Evolutionary conservation across 495 filamentous ascomycete species (phyloP).

Genomic region (Zalerion maritima): DNA sequence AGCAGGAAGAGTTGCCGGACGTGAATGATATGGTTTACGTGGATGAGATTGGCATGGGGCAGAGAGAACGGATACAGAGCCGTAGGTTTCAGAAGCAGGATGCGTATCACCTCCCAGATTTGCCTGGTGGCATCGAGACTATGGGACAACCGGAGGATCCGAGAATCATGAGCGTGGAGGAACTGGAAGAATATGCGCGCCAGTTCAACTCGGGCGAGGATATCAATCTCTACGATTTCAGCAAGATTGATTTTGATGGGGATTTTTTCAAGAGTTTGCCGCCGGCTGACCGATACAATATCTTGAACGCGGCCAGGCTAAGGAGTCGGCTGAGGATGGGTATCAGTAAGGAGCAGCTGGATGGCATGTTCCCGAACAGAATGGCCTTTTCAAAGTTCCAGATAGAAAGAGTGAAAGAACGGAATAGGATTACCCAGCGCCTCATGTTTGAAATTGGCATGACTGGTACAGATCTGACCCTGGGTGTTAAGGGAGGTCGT

Average conservation of each 20-base stretch:
- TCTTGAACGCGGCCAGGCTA: slow-evolving; percentile 81
- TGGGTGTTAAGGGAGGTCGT: slow-evolving; percentile 44
- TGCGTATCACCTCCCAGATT: slow-evolving; percentile 80
- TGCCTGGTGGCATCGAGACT: slow-evolving; percentile 56
- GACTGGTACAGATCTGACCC: slow-evolving; percentile 54
- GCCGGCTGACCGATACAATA: slow-evolving; percentile 86
- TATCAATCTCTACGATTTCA: slow-evolving; percentile 96
- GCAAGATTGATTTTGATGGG: slow-evolving; percentile 93
- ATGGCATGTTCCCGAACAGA: slow-evolving; percentile 92
- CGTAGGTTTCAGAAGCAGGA: slow-evolving; percentile 83
- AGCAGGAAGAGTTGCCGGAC: slow-evolving; percentile 53
- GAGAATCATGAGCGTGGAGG: slow-evolving; percentile 85
- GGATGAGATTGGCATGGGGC: slow-evolving; percentile 71
- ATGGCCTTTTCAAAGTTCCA: slow-evolving; percentile 96
- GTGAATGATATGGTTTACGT: slow-evolving; percentile 61
- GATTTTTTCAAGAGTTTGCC: slow-evolving; percentile 86
- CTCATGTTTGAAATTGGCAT: slow-evolving; percentile 92
- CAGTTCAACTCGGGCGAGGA: slow-evolving; percentile 90
- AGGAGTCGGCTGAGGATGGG: slow-evolving; percentile 86
- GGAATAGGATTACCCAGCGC: slow-evolving; percentile 89
- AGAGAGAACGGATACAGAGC: slow-evolving; percentile 54
- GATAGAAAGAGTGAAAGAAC: slow-evolving; percentile 80
- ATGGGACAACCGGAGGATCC: slow-evolving; percentile 89
- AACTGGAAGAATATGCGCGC: slow-evolving; percentile 79
- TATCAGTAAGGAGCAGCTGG: slow-evolving; percentile 86